Conservation (phyloP, 2,329 filamentous ascomycete genomes). For the Knufia fluminis region DNA sequence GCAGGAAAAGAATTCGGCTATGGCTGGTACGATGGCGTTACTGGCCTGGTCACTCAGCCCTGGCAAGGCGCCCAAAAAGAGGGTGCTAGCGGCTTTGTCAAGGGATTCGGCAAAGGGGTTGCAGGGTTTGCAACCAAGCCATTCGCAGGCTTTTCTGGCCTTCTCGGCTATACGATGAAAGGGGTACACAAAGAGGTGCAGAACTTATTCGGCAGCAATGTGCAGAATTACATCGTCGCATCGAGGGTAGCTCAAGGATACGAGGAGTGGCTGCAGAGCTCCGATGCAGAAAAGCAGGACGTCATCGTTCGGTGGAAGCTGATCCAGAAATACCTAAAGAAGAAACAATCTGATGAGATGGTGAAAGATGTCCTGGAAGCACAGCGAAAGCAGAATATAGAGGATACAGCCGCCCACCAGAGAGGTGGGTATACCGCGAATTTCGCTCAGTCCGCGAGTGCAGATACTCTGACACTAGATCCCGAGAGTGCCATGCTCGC, state of each 20-base stretch:
- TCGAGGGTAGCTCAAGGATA: conserved; percentile 26
- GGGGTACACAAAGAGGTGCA: conserved; percentile 23
- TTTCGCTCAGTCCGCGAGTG: conserved; percentile 8
- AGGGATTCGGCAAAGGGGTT: conserved; percentile 36
- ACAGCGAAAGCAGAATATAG: conserved; percentile 15
- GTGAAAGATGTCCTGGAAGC: conserved; percentile 38
- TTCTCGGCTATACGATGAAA: conserved; percentile 27
- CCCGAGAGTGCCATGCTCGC: conserved; percentile 7
- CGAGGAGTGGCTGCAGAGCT: conserved; percentile 38
- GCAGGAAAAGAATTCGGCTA: conserved; percentile 37
- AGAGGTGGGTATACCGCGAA: conserved; percentile 14
- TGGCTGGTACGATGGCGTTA: conserved; percentile 37
- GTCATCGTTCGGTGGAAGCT: conserved; percentile 58
- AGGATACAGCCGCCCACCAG: conserved; percentile 15
- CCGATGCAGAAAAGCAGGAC: conserved; percentile 51
- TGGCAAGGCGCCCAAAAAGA: conserved; percentile 33
- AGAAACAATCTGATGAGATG: conserved; percentile 29
- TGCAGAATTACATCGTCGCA: conserved; percentile 25
- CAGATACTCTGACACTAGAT: conserved; percentile 10
- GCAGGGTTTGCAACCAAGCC: conserved; percentile 24
- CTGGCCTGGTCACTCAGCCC: conserved; percentile 37
- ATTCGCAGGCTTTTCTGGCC: conserved; percentile 25
- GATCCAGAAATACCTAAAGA: conserved; percentile 39
- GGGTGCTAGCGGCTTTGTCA: conserved; percentile 33
- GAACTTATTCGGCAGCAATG: conserved; percentile 28